phyloP scores from a whole-genome alignment of 2,329 filamentous ascomycete genomes.

The Stachybotrys elegans region DNA sequence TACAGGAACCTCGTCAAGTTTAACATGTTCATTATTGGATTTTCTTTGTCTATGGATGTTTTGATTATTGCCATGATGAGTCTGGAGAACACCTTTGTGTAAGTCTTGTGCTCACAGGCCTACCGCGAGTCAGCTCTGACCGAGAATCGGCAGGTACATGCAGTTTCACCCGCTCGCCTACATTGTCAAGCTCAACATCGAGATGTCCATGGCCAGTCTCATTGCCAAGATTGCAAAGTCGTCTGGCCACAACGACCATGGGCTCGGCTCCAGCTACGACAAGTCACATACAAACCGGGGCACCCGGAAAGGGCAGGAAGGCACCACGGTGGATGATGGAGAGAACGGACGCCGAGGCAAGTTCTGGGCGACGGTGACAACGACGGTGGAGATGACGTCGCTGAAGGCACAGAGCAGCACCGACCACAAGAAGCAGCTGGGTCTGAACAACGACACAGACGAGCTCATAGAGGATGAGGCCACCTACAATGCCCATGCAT shows the following conservation, averaged over 20 bases:
- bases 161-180: conserved; percentile 49
- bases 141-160: conserved; percentile 12
- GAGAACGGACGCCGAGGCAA: neutral
- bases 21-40: conserved; percentile 21
- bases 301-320: too few species aligned
- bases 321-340: neutral
- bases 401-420: neutral
- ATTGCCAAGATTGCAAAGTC: neutral
- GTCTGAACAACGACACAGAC: neutral
- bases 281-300: neutral
- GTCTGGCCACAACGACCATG: neutral
- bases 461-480: too few species aligned
- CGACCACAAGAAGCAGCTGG: neutral
- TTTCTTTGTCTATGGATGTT: conserved; percentile 20
- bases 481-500: too few species aligned
- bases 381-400: neutral
- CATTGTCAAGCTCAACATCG: conserved; percentile 49
- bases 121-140: neutral
- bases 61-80: conserved; percentile 23
- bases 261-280: neutral
- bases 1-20: conserved; percentile 18
- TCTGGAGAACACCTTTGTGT: conserved; percentile 20
- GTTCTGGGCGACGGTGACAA: neutral
- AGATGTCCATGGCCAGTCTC: conserved; percentile 45
- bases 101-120: conserved; percentile 3